A percentile compares a stretch with the other conserved stretches of the same genome.
These are phyloP conservation scores for Hyparrhenia diplandra DNA, from an alignment of 176 grass and related monocot species.

Conservation along the genomic window DNA sequence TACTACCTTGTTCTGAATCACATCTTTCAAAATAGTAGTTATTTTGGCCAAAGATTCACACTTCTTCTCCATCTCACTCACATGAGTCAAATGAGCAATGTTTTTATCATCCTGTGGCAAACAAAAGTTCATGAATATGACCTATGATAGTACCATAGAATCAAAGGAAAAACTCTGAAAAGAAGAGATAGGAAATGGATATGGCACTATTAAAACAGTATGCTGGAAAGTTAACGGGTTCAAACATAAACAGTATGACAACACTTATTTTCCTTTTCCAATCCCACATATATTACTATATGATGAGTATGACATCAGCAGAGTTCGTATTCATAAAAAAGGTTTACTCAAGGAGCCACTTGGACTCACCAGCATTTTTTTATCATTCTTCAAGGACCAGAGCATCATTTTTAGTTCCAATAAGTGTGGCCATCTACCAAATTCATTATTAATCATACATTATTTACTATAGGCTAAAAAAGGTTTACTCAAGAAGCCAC, in stretches of 20 bases:
- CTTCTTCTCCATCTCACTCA: slow-evolving; percentile 99
- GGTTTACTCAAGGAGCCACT: too few species aligned
- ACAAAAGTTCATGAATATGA: slow-evolving; percentile 25
- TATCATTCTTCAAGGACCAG: background rate
- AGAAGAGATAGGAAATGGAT: too few species aligned
- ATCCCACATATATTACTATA: background rate
- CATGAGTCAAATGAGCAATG: slow-evolving; percentile 92
- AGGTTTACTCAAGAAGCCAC: too few species aligned
- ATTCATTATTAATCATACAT: background rate
- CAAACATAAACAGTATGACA: background rate
- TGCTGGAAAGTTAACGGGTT: background rate
- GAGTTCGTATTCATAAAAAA: background rate
- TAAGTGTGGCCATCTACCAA: background rate
- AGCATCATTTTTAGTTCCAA: background rate
- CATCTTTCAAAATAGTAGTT: slow-evolving; percentile 97
- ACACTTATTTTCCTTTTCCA: background rate
- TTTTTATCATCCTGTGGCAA: slow-evolving; percentile 92
- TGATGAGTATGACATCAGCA: background rate
- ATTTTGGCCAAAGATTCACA: slow-evolving; percentile 94
- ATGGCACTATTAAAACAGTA: slow-evolving; percentile 11
- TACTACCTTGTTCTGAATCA: slow-evolving; percentile 98
- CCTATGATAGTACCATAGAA: background rate
- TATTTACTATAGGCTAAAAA: background rate
- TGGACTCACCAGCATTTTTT: too few species aligned
- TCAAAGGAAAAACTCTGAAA: too few species aligned